Evolutionary conservation across 192 early-diverging fungal species (phyloP), one percentile per base, ranked within the genome.

Genomic region (Podila clonocystis): DNA sequence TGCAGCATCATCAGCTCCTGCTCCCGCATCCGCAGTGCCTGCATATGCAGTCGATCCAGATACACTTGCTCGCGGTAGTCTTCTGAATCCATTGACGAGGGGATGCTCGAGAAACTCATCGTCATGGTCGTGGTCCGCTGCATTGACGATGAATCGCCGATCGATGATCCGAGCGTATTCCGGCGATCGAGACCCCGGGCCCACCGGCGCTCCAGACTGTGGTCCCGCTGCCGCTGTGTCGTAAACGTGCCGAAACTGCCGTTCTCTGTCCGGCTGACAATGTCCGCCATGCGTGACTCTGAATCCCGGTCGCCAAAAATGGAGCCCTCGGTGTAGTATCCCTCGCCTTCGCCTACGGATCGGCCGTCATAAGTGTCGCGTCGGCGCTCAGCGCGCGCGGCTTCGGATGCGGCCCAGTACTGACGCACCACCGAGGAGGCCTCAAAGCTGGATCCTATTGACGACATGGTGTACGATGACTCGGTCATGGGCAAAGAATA

Each of bases 341-440:
- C 30, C 20, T 8, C 24, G 6, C 45, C 38, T 29, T 52, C 15
- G 24, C 4, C 11, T 1, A 36, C 1, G 19, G 34, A 19, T 26
- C 36, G 41, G 57, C 52, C 36, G 22, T 15, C 29, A 59, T 60
- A 29, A 7, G 29, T 50, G 58, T 70, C 68, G 3, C 60, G 36
- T 13, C 33, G 70, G 17, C 77, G 77, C 48, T 72, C 70, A 45
- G 77, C 58, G 20, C 77, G 60, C 11, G 77, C 77, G 19, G 77
- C 71, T 71, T 73, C 73, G 36, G 77, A 80, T 2, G 77, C 77
- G 5, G 63, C 70, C 77, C 77, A 80, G 62, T 80, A 80, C 24
- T 73, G n/a, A 6, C 77, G 66, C 9, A 80, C 67, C 0, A 80
- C 70, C 4, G 77, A 73, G 9, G 74, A 76, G 0, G 67, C 28